phyloP scores from a whole-genome alignment of 768 basidiomycete genomes.

The Calvatia gigantea region DNA sequence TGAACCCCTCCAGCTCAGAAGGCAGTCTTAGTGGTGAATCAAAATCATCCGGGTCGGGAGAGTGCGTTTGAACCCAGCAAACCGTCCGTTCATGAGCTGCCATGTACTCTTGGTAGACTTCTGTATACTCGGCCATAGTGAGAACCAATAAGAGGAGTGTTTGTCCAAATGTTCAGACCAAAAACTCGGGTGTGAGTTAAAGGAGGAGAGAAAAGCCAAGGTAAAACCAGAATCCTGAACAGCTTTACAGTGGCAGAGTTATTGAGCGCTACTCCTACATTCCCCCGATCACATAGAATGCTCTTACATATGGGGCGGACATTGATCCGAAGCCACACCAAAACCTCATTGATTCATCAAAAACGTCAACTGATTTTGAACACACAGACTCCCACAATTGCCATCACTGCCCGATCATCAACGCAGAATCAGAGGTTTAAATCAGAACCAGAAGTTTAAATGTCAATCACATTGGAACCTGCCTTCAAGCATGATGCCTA shows the following conservation, averaged over 20 bases:
- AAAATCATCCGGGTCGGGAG: slow-evolving; percentile 35
- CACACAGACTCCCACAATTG: too few species aligned
- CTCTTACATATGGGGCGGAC: too few species aligned
- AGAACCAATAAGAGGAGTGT: not conserved
- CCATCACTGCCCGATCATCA: too few species aligned
- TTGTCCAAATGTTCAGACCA: not conserved
- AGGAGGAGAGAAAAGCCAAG: slow-evolving; percentile 19
- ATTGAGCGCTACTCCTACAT: too few species aligned
- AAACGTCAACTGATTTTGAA: too few species aligned
- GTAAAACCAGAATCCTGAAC: slow-evolving; percentile 19
- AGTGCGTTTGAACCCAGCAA: slow-evolving; percentile 52
- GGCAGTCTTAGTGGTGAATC: slow-evolving; percentile 61
- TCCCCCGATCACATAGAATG: too few species aligned
- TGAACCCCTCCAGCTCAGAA: slow-evolving; percentile 40
- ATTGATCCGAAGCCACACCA: too few species aligned
- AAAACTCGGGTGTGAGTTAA: slow-evolving; percentile 17
- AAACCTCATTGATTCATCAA: too few species aligned
- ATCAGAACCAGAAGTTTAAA: too few species aligned
- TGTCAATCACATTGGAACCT: too few species aligned
- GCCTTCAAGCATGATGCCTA: too few species aligned
- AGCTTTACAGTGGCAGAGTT: slow-evolving; percentile 33
- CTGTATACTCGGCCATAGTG: slow-evolving; percentile 63
- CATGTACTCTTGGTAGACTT: slow-evolving; percentile 56
- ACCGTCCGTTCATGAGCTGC: slow-evolving; percentile 59
- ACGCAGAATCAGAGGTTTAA: too few species aligned